A percentile compares a stretch with the other conserved stretches of the same genome.
Evolutionary conservation across 179 eudicot species (phyloP).

Genomic region (Gypsophila paniculata): DNA sequence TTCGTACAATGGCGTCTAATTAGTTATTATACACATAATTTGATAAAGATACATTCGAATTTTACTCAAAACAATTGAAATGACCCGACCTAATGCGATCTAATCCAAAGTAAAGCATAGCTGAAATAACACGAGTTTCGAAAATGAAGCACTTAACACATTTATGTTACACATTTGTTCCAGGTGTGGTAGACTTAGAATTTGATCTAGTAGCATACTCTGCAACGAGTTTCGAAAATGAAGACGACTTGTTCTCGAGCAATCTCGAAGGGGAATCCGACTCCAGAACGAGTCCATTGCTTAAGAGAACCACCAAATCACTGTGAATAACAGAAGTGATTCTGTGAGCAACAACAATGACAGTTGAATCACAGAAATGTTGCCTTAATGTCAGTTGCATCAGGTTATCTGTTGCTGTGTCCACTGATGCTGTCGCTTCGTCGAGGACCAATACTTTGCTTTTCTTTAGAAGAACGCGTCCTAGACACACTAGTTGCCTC

Average conservation of each 20-base stretch:
- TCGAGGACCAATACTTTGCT: conserved; percentile 57
- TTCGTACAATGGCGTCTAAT: too few species aligned
- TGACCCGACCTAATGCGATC: too few species aligned
- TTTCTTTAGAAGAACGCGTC: conserved; percentile 56
- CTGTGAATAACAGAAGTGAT: conserved; percentile 65
- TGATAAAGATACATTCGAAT: too few species aligned
- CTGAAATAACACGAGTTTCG: too few species aligned
- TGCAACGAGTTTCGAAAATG: conserved; percentile 75
- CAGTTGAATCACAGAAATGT: conserved; percentile 53
- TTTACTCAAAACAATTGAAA: too few species aligned
- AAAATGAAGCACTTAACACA: too few species aligned
- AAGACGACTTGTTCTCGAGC: conserved; percentile 69
- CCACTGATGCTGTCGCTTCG: conserved; percentile 68
- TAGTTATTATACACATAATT: too few species aligned
- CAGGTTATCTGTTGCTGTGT: conserved; percentile 58
- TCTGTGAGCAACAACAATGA: conserved; percentile 54
- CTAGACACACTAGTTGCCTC: conserved; percentile 63
- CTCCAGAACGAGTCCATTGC: conserved; percentile 56
- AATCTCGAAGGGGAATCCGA: conserved; percentile 63
- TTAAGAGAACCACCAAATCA: conserved; percentile 55
- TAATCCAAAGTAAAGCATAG: too few species aligned
- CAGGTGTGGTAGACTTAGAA: conserved; percentile 21
- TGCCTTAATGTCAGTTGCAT: conserved; percentile 51
- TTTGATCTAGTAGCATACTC: conserved; percentile 66
- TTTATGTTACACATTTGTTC: too few species aligned